Conservation (phyloP, 2,329 filamentous ascomycete species). For the Trichoderma sp. region DNA sequence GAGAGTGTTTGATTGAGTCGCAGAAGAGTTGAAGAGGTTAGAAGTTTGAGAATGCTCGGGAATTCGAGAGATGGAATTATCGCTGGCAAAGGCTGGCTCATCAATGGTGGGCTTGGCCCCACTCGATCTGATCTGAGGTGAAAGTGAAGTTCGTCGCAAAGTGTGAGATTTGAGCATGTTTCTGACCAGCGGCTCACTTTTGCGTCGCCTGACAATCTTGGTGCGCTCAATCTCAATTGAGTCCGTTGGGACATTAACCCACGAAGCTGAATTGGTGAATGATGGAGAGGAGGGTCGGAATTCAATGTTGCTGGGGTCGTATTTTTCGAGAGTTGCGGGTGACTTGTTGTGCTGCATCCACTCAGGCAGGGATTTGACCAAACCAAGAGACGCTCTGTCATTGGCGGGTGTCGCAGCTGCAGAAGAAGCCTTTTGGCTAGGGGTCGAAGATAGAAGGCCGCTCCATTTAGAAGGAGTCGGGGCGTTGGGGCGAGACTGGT, state of each 20-base stretch:
- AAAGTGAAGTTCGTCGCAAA: slow-evolving; percentile 33
- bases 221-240: slow-evolving; percentile 28
- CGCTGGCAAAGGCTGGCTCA: background rate
- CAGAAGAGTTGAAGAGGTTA: background rate
- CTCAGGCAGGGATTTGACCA: slow-evolving; percentile 16
- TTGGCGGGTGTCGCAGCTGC: slow-evolving; percentile 26
- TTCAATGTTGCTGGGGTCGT: slow-evolving; percentile 25
- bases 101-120: background rate
- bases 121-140: slow-evolving; percentile 28
- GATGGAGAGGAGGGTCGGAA: slow-evolving; percentile 34
- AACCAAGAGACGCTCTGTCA: background rate
- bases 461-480: slow-evolving; percentile 35
- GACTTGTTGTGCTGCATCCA: slow-evolving; percentile 1
- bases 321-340: slow-evolving; percentile 1
- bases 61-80: background rate
- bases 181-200: slow-evolving; percentile 39
- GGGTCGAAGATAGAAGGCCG: slow-evolving; percentile 26
- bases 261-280: slow-evolving; percentile 31
- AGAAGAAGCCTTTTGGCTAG: background rate
- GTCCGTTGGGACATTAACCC: slow-evolving; percentile 30
- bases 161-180: slow-evolving; percentile 26
- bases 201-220: slow-evolving; percentile 33
- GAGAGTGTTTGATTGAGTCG: background rate
- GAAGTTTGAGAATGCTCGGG: background rate
- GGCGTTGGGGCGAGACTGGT: slow-evolving; percentile 30